Conservation (phyloP, 1,284 basidiomycete genomes). For the Irpex sp. region DNA sequence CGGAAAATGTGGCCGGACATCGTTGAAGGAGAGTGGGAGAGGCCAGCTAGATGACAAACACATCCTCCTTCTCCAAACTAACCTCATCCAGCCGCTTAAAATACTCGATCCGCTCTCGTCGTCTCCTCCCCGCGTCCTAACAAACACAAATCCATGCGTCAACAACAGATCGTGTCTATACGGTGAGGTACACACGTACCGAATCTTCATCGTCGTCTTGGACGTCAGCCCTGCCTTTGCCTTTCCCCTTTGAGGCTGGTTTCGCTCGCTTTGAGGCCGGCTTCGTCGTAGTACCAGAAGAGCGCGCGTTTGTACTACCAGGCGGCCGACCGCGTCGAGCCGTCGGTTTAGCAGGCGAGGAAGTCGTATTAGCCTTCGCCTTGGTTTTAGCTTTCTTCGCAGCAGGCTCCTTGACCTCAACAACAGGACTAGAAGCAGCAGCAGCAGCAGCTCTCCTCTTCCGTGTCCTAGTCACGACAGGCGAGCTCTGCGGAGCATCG, state of each 20-base stretch:
- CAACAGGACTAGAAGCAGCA: too few relatives aligned
- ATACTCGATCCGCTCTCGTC: constrained; percentile 26
- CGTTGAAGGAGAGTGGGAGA: not conserved
- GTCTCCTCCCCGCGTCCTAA: constrained; percentile 14
- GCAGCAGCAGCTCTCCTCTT: not conserved
- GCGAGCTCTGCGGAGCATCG: constrained; percentile 2
- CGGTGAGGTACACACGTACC: constrained; percentile 7
- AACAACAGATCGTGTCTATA: not conserved
- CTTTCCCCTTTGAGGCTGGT: constrained; percentile 8
- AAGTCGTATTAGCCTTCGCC: not conserved
- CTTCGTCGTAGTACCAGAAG: too few relatives aligned
- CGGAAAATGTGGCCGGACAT: too few relatives aligned
- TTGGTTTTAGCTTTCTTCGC: constrained; percentile 3
- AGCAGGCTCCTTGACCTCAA: not conserved
- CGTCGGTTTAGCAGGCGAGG: constrained; percentile 3
- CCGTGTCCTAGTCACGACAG: not conserved
- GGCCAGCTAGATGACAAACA: constrained; percentile 24
- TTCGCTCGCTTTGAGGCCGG: not conserved
- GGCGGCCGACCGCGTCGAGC: not conserved
- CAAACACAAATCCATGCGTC: not conserved
- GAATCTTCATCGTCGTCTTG: constrained; percentile 11
- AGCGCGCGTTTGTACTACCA: not conserved
- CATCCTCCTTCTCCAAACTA: constrained; percentile 29
- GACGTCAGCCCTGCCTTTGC: constrained; percentile 4
- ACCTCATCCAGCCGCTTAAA: constrained; percentile 26